Evolutionary conservation across 73 alveolate species (phyloP).

Genomic region (Paraurostyla sp.): DNA sequence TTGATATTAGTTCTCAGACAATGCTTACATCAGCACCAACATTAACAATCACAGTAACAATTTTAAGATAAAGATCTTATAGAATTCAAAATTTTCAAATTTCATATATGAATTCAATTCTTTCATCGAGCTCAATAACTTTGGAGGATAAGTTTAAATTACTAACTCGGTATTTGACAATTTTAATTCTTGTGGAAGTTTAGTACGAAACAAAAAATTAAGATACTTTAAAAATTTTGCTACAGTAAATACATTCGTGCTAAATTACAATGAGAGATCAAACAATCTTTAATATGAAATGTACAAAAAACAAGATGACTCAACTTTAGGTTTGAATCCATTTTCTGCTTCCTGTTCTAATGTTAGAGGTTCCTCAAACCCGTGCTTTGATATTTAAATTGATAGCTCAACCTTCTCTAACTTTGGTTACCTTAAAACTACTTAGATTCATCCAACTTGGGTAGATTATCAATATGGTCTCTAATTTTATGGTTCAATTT

Average conservation of each 20-base stretch:
- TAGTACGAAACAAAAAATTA: not conserved
- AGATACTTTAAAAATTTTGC: not conserved
- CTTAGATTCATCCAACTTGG: not conserved
- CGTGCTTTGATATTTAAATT: not conserved
- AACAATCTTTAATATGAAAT: not conserved
- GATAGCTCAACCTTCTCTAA: not conserved
- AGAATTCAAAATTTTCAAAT: not conserved
- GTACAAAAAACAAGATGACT: not conserved
- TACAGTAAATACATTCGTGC: not conserved
- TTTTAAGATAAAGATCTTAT: not conserved
- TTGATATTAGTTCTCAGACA: not conserved
- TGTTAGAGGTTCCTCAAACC: not conserved
- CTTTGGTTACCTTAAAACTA: not conserved
- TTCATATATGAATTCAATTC: not conserved
- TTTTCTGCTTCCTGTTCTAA: not conserved
- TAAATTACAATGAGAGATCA: not conserved
- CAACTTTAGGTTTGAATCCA: not conserved
- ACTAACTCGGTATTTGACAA: not conserved
- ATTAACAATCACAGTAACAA: not conserved
- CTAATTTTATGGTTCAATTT: not conserved
- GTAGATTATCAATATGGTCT: not conserved
- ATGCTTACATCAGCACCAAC: constrained; percentile 7
- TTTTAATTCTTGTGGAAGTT: not conserved
- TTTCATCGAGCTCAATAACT: not conserved
- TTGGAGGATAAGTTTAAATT: not conserved